A percentile compares a stretch with the other conserved stretches of the same genome.
Evolutionary conservation across 2,329 filamentous ascomycete genomes (phyloP).

Genomic region (Fusarium fujikuroi): DNA sequence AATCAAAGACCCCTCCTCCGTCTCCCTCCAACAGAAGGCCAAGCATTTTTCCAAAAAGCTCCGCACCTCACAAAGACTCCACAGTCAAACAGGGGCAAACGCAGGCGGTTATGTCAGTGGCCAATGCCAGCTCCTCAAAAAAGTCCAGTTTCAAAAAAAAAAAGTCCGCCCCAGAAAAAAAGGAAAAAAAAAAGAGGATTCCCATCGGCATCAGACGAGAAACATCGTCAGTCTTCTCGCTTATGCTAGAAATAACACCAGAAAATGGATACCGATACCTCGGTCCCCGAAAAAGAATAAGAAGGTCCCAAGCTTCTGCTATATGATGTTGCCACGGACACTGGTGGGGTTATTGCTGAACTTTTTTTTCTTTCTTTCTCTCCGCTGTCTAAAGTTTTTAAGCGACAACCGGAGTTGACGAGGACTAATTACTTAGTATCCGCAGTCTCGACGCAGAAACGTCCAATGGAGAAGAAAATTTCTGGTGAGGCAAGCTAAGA

Average conservation of each 20-base stretch:
- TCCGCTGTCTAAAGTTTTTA: not conserved
- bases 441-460: conserved; percentile 35
- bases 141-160: conserved; percentile 5
- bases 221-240: conserved; percentile 24
- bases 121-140: conserved; percentile 2
- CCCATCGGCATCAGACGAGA: conserved; percentile 21
- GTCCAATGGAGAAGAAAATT: conserved; percentile 5
- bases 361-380: conserved; percentile 7
- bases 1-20: conserved; percentile 32
- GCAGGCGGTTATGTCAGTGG: conserved; percentile 35
- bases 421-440: conserved; percentile 40
- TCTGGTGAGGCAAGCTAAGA: conserved; percentile 20
- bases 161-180: conserved; percentile 7
- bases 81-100: conserved; percentile 38
- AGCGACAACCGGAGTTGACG: conserved; percentile 41
- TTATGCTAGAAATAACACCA: conserved; percentile 6
- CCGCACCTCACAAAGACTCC: conserved; percentile 36
- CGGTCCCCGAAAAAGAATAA: conserved; percentile 23
- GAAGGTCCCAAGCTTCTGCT: conserved; percentile 19
- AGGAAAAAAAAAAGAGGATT: conserved; percentile 21
- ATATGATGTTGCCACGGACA: conserved; percentile 38
- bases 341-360: conserved; percentile 34
- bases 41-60: conserved; percentile 30
- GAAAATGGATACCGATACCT: not conserved
- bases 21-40: conserved; percentile 25